A percentile compares a stretch with the other conserved stretches of the same genome.
Conservation (phyloP, 768 basidiomycete species). For the Roridomyces roridus region DNA sequence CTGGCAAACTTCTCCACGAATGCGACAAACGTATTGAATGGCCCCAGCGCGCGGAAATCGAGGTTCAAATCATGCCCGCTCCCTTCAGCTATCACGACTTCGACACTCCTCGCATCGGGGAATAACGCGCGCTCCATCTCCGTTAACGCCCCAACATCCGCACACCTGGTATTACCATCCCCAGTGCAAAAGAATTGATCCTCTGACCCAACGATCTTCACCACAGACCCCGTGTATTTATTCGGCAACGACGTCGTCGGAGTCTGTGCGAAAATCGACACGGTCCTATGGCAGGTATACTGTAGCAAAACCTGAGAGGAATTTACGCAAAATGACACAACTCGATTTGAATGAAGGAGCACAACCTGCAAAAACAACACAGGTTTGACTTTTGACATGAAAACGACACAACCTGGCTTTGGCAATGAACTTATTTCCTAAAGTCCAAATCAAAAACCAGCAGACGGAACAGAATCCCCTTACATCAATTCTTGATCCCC, state of each 20-base stretch:
- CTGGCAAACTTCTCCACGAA: background rate
- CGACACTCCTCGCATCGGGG: background rate
- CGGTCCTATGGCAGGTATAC: too few relatives aligned
- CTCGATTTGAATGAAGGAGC: too few relatives aligned
- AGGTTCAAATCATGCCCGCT: conserved; percentile 6
- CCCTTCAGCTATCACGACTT: background rate
- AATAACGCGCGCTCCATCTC: background rate
- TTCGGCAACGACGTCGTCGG: background rate
- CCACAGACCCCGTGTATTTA: background rate
- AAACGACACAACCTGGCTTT: too few relatives aligned
- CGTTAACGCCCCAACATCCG: background rate
- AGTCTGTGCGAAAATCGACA: background rate
- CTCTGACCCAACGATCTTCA: background rate
- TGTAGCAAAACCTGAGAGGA: too few relatives aligned
- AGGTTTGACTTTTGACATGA: too few relatives aligned
- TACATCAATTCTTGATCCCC: too few relatives aligned
- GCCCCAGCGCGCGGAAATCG: background rate
- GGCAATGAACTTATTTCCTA: too few relatives aligned
- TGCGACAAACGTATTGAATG: background rate
- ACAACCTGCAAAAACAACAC: too few relatives aligned
- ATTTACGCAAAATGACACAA: too few relatives aligned
- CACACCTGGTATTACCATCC: background rate
- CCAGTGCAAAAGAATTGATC: conserved; percentile 5
- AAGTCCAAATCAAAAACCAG: too few relatives aligned
- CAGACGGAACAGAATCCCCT: too few relatives aligned